These are phyloP conservation scores for Cordyceps farinosa DNA, from an alignment of 2,329 filamentous ascomycete genomes.

Conservation along the genomic window DNA sequence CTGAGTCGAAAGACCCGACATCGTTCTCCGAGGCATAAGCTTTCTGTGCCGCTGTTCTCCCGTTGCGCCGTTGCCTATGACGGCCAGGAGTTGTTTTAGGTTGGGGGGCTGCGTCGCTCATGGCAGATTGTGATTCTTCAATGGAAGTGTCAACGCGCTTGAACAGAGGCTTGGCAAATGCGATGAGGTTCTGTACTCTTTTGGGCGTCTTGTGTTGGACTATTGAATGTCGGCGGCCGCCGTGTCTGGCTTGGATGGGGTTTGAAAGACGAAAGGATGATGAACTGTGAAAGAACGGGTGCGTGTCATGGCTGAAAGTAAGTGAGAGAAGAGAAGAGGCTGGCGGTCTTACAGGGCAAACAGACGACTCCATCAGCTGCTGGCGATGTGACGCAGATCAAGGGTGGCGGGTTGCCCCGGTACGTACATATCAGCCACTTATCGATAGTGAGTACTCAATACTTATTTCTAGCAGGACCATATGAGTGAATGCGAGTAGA, in stretches of 20 bases:
- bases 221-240: neutral
- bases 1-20: conserved; percentile 29
- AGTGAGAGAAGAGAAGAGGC: conserved; percentile 10
- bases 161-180: neutral
- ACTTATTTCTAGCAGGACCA: neutral
- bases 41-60: conserved; percentile 43
- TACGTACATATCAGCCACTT: conserved; percentile 19
- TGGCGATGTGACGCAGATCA: conserved; percentile 18
- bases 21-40: conserved; percentile 61
- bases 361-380: neutral
- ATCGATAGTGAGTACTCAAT: conserved; percentile 5
- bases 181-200: neutral
- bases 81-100: conserved; percentile 34
- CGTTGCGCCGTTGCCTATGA: conserved; percentile 39
- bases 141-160: neutral
- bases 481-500: neutral
- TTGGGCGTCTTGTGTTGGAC: neutral
- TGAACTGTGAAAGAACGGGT: conserved; percentile 5
- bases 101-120: conserved; percentile 34
- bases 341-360: conserved; percentile 8
- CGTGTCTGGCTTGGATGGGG: neutral
- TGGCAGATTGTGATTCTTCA: conserved; percentile 21
- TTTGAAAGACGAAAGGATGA: neutral
- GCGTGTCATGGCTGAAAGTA: conserved; percentile 13
- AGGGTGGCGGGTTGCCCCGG: conserved; percentile 19